Evolutionary conservation across 352 stramenopile species (phyloP).

Genomic region (Aphanomyces euteiches): DNA sequence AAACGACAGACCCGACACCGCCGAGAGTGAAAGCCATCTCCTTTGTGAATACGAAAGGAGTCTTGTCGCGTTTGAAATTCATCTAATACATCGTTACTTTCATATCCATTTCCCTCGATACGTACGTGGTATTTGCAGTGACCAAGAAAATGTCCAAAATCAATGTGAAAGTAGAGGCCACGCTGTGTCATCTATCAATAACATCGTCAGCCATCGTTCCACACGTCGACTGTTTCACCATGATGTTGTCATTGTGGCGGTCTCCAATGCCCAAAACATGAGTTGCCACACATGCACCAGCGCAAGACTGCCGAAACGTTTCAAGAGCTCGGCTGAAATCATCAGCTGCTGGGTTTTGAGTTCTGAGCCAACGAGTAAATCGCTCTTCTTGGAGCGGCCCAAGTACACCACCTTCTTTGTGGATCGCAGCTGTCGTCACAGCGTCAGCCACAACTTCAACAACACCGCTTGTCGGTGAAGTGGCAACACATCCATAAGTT

Average conservation of each 20-base stretch:
- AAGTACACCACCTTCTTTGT: slow-evolving; percentile 77
- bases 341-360: slow-evolving; percentile 67
- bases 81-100: slow-evolving; percentile 38
- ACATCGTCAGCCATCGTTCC: background rate
- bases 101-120: background rate
- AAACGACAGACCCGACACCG: slow-evolving; percentile 68
- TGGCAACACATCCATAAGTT: slow-evolving; percentile 89
- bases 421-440: slow-evolving; percentile 91
- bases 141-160: slow-evolving; percentile 84
- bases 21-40: slow-evolving; percentile 86
- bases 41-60: slow-evolving; percentile 85
- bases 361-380: slow-evolving; percentile 80
- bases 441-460: slow-evolving; percentile 90
- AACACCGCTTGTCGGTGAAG: slow-evolving; percentile 87
- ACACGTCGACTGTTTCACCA: slow-evolving; percentile 53
- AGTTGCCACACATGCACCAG: slow-evolving; percentile 91
- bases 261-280: slow-evolving; percentile 93
- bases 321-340: slow-evolving; percentile 68
- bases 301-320: slow-evolving; percentile 78
- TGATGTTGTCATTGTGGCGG: slow-evolving; percentile 95
- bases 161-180: slow-evolving; percentile 86
- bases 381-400: slow-evolving; percentile 80
- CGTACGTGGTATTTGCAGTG: slow-evolving; percentile 84
- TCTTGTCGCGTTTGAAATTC: slow-evolving; percentile 76
- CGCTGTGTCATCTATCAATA: slow-evolving; percentile 59